Percentiles rank a stretch among this genome's conserved stretches.
Conservation (phyloP, 768 basidiomycete genomes). For the Polyporus arcularius region DNA sequence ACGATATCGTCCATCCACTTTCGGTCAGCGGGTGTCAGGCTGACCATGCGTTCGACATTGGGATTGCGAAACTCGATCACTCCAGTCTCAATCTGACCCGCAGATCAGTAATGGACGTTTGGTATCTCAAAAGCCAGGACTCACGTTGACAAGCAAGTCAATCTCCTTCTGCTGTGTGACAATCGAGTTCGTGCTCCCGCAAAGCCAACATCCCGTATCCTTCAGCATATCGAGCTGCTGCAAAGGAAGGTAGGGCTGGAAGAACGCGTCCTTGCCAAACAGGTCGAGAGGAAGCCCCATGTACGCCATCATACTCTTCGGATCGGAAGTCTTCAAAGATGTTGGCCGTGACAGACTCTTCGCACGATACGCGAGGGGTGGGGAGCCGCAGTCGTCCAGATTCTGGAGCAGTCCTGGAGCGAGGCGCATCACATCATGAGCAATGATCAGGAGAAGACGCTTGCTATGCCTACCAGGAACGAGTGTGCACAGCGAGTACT, state of each 20-base stretch:
- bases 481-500: slow-evolving; percentile 94
- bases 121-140: slow-evolving; percentile 16
- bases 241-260: slow-evolving; percentile 95
- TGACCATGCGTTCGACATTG: slow-evolving; percentile 73
- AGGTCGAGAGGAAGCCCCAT: slow-evolving; percentile 91
- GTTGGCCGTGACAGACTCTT: slow-evolving; percentile 70
- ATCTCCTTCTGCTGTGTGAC: slow-evolving; percentile 92
- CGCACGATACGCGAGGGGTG: slow-evolving; percentile 66
- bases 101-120: not conserved
- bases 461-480: slow-evolving; percentile 67
- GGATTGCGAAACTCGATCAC: slow-evolving; percentile 86
- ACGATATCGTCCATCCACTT: slow-evolving; percentile 98
- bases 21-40: slow-evolving; percentile 87
- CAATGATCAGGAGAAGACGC: not conserved
- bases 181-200: slow-evolving; percentile 94
- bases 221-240: slow-evolving; percentile 91
- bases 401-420: slow-evolving; percentile 77
- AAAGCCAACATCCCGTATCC: slow-evolving; percentile 82
- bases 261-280: slow-evolving; percentile 96
- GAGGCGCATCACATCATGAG: not conserved
- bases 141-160: slow-evolving; percentile 87
- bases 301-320: slow-evolving; percentile 87
- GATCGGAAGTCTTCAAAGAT: slow-evolving; percentile 84
- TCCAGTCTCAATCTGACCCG: slow-evolving; percentile 81
- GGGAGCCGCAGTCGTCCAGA: slow-evolving; percentile 90